phyloP scores from a whole-genome alignment of 2,329 filamentous ascomycete genomes.

The Cercospora sp. region DNA sequence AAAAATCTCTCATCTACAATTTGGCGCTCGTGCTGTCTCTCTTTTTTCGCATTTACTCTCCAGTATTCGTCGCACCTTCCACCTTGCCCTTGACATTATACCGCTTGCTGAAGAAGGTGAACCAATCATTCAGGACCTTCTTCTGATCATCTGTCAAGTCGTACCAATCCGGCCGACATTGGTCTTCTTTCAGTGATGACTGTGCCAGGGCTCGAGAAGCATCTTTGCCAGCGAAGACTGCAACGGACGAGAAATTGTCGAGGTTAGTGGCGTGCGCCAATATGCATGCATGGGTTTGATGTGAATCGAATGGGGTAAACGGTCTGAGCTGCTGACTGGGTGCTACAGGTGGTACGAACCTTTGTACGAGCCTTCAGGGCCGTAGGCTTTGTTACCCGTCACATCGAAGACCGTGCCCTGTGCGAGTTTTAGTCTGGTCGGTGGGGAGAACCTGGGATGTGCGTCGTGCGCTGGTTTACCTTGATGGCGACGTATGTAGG shows the following conservation, averaged over 20 bases:
- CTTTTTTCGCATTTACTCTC: slow-evolving; percentile 9
- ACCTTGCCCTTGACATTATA: slow-evolving; percentile 80
- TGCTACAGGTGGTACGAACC: slow-evolving; percentile 52
- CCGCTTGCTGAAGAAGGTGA: slow-evolving; percentile 92
- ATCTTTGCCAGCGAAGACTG: slow-evolving; percentile 95
- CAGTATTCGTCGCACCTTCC: slow-evolving; percentile 38
- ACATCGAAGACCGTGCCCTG: slow-evolving; percentile 95
- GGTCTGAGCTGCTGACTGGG: background rate
- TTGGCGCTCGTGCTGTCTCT: background rate
- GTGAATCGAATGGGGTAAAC: background rate
- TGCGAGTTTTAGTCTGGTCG: slow-evolving; percentile 1
- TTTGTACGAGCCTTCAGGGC: slow-evolving; percentile 77
- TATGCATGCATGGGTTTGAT: background rate
- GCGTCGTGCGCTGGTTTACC: slow-evolving; percentile 34
- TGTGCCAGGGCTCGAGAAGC: slow-evolving; percentile 86
- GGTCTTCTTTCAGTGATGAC: slow-evolving; percentile 81
- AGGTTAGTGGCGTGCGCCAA: background rate
- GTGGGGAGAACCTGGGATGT: background rate
- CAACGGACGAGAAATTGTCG: background rate
- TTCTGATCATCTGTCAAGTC: slow-evolving; percentile 84
- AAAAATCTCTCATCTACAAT: background rate
- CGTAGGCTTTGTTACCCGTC: slow-evolving; percentile 82
- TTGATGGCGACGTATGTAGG: slow-evolving; percentile 64
- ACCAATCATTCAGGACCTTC: slow-evolving; percentile 84
- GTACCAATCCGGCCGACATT: slow-evolving; percentile 79